Conservation (phyloP, 345 rosid species). For the Eucalyptus urophylla region DNA sequence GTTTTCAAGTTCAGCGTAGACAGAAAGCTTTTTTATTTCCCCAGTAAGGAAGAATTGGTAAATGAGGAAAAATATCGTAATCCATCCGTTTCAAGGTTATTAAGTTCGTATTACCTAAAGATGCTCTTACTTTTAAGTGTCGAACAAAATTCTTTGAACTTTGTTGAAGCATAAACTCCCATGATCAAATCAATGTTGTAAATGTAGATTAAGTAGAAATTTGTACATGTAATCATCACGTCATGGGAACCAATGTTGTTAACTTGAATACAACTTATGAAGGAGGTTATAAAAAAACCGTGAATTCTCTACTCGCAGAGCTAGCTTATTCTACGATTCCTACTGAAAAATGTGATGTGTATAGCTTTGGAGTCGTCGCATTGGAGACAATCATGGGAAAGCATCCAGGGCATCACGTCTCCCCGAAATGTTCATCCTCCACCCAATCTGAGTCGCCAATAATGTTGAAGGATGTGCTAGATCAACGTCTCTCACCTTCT, state of each 20-base stretch:
- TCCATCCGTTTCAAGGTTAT: background rate
- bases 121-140: background rate
- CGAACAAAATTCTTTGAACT: background rate
- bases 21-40: background rate
- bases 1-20: background rate
- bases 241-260: background rate
- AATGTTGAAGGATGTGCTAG: background rate
- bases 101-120: background rate
- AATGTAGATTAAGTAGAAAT: background rate
- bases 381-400: background rate
- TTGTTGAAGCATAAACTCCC: background rate
- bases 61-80: background rate
- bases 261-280: background rate
- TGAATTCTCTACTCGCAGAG: background rate
- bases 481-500: background rate
- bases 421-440: accelerated
- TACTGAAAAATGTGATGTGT: background rate
- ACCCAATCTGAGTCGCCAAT: accelerated
- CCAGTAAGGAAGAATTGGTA: accelerated
- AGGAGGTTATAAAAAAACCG: accelerated
- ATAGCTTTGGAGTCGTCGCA: background rate
- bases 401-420: background rate
- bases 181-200: background rate
- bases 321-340: background rate
- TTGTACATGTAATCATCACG: background rate